Evolutionary conservation across 2,329 filamentous ascomycete species (phyloP).

Genomic region (Venturia carpophila): DNA sequence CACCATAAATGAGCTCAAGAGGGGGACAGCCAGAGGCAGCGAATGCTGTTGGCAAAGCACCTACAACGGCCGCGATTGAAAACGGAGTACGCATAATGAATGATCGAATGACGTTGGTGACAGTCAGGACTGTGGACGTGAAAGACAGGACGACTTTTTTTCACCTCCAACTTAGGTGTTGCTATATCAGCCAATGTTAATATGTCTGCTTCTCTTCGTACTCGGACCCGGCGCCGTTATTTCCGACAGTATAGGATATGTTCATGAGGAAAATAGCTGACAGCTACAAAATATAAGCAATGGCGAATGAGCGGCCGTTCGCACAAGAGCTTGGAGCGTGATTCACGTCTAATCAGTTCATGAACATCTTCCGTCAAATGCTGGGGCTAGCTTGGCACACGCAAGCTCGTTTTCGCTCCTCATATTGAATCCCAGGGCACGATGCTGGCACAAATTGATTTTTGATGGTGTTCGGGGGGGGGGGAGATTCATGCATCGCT

Average conservation of each 20-base stretch:
- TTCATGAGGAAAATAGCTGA: background rate
- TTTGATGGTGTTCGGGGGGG: background rate
- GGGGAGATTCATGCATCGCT: background rate
- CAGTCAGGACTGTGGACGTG: background rate
- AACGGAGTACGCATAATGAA: background rate
- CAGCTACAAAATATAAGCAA: background rate
- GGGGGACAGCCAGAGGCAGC: background rate
- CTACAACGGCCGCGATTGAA: background rate
- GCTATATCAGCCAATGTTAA: background rate
- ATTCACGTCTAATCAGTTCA: background rate
- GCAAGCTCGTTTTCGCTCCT: background rate
- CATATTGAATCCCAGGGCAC: background rate
- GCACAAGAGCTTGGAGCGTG: background rate
- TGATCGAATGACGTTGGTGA: background rate
- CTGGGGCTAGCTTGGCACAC: background rate
- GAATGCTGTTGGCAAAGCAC: background rate
- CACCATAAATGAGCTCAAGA: constrained; percentile 14
- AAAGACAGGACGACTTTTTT: background rate
- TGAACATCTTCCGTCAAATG: background rate
- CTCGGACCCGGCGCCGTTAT: background rate
- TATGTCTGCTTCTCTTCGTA: background rate
- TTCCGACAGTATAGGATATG: background rate
- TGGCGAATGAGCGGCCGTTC: background rate
- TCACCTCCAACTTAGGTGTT: background rate
- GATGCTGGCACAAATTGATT: background rate